Base-by-base conservation (phyloP, 2,329 filamentous ascomycete species). In the Fusarium musae region DNA sequence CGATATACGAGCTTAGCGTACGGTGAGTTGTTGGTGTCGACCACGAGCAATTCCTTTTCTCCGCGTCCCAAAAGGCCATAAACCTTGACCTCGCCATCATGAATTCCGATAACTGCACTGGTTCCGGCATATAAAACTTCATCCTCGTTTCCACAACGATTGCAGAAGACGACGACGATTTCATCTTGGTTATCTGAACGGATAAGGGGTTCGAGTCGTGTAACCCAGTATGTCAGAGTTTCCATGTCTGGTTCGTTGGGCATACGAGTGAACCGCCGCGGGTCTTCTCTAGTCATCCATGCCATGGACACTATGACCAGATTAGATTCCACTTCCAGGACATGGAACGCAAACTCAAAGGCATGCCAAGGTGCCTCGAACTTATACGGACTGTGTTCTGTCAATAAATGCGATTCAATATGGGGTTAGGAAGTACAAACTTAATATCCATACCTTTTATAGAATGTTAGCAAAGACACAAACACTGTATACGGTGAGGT, bases 281-380 rank as follows among this genome's bases (percentile, higher is more conserved):
- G 85, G 75, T 85, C 87, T 67, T 85, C 89, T 61, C 80, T 84
- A 3, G 92, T 94, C 36, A 93, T 84, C 93, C 93, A 96, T 0
- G 93, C 93, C 93, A 95, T 95, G 7, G 88, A 89, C 0, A 96
- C 74, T 36, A 95, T 88, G 3, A 93, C 90, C 0, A 95, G 70
- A 19, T 90, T 89, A 0, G 91, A 87, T 0, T 86, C 77, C 0
- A 83, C 82, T 3, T 89, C 82, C 0, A 94, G 79, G 9, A 91
- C 83, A 44, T 93, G 89, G 28, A 83, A 87, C 0, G 86, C 87
- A 17, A 85, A 85, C 59, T 87, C 83, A 28, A 82, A 85, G 0
- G 72, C 75, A 9, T 81, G 39, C 83, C 83, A 85, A 0, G 83
- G 82, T 0, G 82, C 80, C 17, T 84, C 73, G 13, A 82, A 85